Evolutionary conservation across 371 early-diverging fungal genomes (phyloP).

Genomic region (Syncephalastrum sp.): DNA sequence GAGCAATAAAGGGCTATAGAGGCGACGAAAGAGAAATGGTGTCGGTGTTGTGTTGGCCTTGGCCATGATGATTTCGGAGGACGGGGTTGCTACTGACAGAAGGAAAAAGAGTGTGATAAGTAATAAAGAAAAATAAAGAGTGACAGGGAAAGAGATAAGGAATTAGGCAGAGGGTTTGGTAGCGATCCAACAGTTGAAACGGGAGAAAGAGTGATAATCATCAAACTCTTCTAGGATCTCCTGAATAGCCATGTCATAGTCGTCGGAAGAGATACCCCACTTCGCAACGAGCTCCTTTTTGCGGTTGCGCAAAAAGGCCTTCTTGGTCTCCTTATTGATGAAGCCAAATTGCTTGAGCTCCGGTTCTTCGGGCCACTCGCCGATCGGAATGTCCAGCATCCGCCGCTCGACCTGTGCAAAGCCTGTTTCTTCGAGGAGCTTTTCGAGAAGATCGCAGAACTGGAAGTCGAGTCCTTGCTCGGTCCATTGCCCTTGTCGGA

Average conservation of each 20-base stretch:
- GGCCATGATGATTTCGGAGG: no score
- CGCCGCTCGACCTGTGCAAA: conserved; percentile 27
- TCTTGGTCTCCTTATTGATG: conserved; percentile 50
- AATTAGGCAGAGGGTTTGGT: conserved; percentile 18
- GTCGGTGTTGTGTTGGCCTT: no score
- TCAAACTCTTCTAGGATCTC: conserved; percentile 48
- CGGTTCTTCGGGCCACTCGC: conserved; percentile 49
- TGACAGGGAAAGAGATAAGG: background rate
- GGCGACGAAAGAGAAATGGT: no score
- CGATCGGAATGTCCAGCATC: conserved; percentile 42
- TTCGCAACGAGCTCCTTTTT: conserved; percentile 27
- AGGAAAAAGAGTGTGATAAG: background rate
- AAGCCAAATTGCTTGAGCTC: conserved; percentile 50
- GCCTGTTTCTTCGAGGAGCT: conserved; percentile 19
- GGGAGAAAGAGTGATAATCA: conserved; percentile 39
- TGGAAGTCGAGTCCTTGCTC: conserved; percentile 22
- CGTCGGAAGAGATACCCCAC: conserved; percentile 45
- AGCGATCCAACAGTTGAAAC: conserved; percentile 42
- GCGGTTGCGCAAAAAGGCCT: conserved; percentile 32
- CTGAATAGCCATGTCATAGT: conserved; percentile 40
- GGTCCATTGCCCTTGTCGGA: conserved; percentile 32
- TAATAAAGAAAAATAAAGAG: background rate
- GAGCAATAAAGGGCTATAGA: no score
- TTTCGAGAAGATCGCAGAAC: conserved; percentile 18
- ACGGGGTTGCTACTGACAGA: no score